phyloP scores from a whole-genome alignment of 768 basidiomycete genomes.

The Suillus occidentalis region DNA sequence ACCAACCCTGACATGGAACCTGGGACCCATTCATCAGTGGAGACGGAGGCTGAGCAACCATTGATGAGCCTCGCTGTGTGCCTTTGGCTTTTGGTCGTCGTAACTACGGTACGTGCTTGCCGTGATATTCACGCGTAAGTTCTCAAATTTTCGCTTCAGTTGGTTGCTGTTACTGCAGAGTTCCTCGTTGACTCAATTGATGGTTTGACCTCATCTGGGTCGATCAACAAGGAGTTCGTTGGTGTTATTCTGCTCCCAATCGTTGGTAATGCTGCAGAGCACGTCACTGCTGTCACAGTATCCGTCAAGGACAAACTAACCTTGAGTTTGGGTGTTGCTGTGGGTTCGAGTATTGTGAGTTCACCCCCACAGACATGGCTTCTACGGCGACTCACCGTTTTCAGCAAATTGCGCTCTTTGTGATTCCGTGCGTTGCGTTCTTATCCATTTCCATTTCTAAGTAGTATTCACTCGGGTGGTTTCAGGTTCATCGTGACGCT shows the following conservation, averaged over 20 bases:
- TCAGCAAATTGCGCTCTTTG: slow-evolving; percentile 73
- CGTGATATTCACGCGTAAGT: background rate
- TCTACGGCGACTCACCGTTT: background rate
- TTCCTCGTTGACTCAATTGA: slow-evolving; percentile 80
- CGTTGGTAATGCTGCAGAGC: slow-evolving; percentile 90
- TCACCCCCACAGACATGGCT: background rate
- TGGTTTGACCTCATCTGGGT: slow-evolving; percentile 58
- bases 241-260: slow-evolving; percentile 89
- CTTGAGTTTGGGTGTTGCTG: slow-evolving; percentile 85
- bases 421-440: slow-evolving; percentile 51
- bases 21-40: slow-evolving; percentile 3
- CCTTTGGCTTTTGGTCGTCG: slow-evolving; percentile 48
- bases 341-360: slow-evolving; percentile 79
- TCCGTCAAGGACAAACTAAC: slow-evolving; percentile 89
- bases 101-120: slow-evolving; percentile 57
- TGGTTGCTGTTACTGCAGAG: slow-evolving; percentile 58
- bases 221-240: slow-evolving; percentile 78
- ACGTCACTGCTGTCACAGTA: slow-evolving; percentile 88
- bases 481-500: slow-evolving; percentile 70
- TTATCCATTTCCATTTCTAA: background rate
- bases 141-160: slow-evolving; percentile 28
- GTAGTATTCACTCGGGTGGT: slow-evolving; percentile 10
- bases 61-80: slow-evolving; percentile 57
- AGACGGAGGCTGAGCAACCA: slow-evolving; percentile 38
- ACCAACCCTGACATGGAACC: background rate